Percentiles rank a stretch among this genome's conserved stretches.
These are phyloP conservation scores for Emmonsiellopsis sp. DNA, from an alignment of 2,329 filamentous ascomycete genomes.

Conservation along the genomic window DNA sequence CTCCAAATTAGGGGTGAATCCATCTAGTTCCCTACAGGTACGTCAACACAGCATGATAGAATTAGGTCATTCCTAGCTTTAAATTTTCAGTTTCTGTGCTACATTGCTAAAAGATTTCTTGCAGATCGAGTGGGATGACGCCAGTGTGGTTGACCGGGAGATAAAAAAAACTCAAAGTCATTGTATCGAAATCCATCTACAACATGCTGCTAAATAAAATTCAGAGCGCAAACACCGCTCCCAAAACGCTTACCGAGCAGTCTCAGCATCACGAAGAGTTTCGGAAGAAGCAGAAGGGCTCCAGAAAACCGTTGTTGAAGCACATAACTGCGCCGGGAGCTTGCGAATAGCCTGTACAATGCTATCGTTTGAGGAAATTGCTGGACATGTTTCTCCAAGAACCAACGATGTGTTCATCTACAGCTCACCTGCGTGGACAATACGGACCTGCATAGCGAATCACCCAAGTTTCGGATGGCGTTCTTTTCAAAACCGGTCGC, in stretches of 20 bases:
- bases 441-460: background rate
- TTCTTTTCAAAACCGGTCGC: background rate
- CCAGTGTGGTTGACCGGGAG: background rate
- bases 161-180: background rate
- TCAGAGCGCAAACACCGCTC: background rate
- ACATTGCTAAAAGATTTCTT: background rate
- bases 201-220: background rate
- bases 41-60: background rate
- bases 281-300: background rate
- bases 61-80: background rate
- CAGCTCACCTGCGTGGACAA: background rate
- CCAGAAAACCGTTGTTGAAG: background rate
- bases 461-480: background rate
- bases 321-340: background rate
- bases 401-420: background rate
- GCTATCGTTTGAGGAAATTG: background rate
- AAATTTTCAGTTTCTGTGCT: background rate
- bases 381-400: background rate
- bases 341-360: background rate
- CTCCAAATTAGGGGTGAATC: background rate
- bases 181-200: background rate
- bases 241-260: background rate
- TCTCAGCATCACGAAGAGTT: background rate
- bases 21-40: background rate
- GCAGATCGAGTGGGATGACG: background rate